Percentiles rank a stretch among this genome's conserved stretches.
Evolutionary conservation across 2,329 filamentous ascomycete species (phyloP).

Genomic region (Seiridium unicorne): DNA sequence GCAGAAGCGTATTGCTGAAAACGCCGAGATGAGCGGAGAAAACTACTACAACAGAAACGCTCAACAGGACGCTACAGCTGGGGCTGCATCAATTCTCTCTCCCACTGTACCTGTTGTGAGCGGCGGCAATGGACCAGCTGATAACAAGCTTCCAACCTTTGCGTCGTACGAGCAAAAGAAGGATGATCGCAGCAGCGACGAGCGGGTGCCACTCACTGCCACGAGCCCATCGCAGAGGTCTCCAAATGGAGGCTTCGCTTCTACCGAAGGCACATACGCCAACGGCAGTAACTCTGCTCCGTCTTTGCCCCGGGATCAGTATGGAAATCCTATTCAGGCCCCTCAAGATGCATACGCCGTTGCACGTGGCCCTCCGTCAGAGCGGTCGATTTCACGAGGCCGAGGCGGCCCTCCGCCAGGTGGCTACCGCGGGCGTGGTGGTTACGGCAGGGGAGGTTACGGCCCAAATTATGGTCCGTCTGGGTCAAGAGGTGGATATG

Average conservation of each 20-base stretch:
- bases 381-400: slow-evolving; percentile 47
- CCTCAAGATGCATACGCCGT: slow-evolving; percentile 43
- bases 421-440: slow-evolving; percentile 50
- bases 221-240: slow-evolving; percentile 60
- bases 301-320: slow-evolving; percentile 52
- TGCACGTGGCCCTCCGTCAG: slow-evolving; percentile 45
- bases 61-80: slow-evolving; percentile 46
- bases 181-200: slow-evolving; percentile 63
- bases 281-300: slow-evolving; percentile 30
- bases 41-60: slow-evolving; percentile 80
- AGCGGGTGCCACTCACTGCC: slow-evolving; percentile 68
- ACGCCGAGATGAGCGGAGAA: slow-evolving; percentile 95
- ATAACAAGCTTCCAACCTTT: slow-evolving; percentile 52
- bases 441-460: slow-evolving; percentile 41
- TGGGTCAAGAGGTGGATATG: slow-evolving; percentile 43
- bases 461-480: slow-evolving; percentile 39
- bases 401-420: slow-evolving; percentile 47
- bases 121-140: slow-evolving; percentile 48
- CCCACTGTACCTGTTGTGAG: slow-evolving; percentile 59
- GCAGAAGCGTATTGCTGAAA: slow-evolving; percentile 86
- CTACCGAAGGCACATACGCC: slow-evolving; percentile 36
- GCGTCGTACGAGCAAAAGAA: slow-evolving; percentile 64
- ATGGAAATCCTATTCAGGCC: slow-evolving; percentile 57
- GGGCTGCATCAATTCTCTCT: slow-evolving; percentile 40
- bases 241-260: slow-evolving; percentile 42